Percentiles rank a stretch among this genome's conserved stretches.
phyloP scores from a whole-genome alignment of 257 asterid species.

The Rhazya stricta region DNA sequence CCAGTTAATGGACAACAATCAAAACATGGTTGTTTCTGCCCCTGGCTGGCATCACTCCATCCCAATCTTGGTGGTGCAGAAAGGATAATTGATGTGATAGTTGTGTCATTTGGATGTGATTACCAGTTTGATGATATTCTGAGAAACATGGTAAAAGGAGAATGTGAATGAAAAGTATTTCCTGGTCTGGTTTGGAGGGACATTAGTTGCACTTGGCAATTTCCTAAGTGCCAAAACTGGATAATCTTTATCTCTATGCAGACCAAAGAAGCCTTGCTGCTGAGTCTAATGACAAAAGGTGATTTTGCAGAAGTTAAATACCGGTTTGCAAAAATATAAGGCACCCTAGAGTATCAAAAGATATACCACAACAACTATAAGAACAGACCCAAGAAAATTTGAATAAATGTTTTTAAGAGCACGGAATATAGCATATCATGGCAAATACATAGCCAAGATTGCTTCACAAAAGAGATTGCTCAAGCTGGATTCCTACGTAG shows the following conservation, averaged over 20 bases:
- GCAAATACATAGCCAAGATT: not conserved
- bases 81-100: too few relatives aligned
- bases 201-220: not conserved
- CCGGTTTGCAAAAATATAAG: not conserved
- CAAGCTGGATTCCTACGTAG: slow-evolving; percentile 32
- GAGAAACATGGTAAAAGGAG: not conserved
- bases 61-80: too few relatives aligned
- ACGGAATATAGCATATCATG: not conserved
- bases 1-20: not conserved
- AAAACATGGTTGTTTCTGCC: not conserved
- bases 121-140: not conserved
- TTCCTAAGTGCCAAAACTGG: too few relatives aligned
- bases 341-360: not conserved
- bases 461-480: not conserved
- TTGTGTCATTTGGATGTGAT: too few relatives aligned
- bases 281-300: too few relatives aligned
- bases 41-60: not conserved
- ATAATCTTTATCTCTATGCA: too few relatives aligned
- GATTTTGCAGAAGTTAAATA: not conserved
- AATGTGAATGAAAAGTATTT: not conserved
- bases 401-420: not conserved
- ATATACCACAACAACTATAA: not conserved
- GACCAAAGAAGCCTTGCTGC: too few relatives aligned
- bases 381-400: not conserved
- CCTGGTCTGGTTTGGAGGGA: not conserved